Evolutionary conservation across 2,329 filamentous ascomycete genomes (phyloP), one percentile per base, ranked within the genome.

Genomic region (Talaromyces funiculosus): DNA sequence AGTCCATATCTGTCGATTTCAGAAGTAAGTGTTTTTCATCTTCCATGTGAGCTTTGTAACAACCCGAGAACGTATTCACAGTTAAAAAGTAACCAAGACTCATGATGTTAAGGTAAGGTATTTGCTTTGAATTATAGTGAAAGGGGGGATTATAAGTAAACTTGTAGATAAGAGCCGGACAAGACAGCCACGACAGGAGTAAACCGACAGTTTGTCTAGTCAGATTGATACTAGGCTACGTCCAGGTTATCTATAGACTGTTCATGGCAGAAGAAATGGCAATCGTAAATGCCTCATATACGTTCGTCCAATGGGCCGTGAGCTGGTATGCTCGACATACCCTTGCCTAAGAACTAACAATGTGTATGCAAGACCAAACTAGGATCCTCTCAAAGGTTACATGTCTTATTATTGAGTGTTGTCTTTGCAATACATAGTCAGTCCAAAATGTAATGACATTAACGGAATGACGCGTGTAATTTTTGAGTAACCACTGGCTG

Each of bases 231-330:
- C 29, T 33, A 33, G 26, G n/a, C n/a, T 51, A 51, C n/a, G 10
- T 22, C 14, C 29, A 51, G 29, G n/a, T 47, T 47, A 47, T 47
- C 43, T 47, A 29, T 29, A n/a, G 24, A 29, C 9, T 47, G 3
- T 16, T 29, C 14, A 5, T 47, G 22, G 22, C 22, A 33, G n/a
- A 51, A 33, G n/a, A 51, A 33, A 51, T 57, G 55, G 45, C 35
- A 35, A 16, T 22, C 29, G 45, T 57, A 57, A 49, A 57, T 57
- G 42, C 55, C 55, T 37, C 55, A 57, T 49, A 45, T 45, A 29
- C 43, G 9, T 38, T 35, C 42, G 5, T 43, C 37, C 29, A 26
- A 35, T 51, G 53, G 10, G 35, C 37, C 29, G 33, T 24, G 22
- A 49, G 31, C 31, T 47, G 55, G 55, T 35, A 57, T 57, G 55